Conservation (phyloP, 176 grass and related monocot species). For the Aegilops umbellulata region DNA sequence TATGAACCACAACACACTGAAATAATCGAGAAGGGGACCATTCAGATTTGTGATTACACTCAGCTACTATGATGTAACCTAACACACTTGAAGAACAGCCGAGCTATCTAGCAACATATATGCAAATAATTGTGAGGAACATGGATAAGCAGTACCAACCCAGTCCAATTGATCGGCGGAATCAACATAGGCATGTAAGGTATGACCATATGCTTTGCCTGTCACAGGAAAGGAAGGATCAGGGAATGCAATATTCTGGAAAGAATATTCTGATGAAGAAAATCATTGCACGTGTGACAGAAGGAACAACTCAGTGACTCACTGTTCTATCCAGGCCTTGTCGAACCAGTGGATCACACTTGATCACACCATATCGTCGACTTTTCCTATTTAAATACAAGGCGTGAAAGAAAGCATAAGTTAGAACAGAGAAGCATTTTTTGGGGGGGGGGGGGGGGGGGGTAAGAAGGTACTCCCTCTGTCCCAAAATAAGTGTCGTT, state of each 20-base stretch:
- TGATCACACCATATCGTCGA: constrained; percentile 86
- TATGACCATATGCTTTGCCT: constrained; percentile 95
- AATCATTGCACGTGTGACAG: constrained; percentile 20
- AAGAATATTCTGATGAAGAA: constrained; percentile 27
- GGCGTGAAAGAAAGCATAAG: constrained; percentile 22
- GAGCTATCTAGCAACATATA: not conserved
- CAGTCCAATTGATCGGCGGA: constrained; percentile 77
- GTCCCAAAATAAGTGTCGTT: too few species aligned
- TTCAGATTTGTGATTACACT: not conserved
- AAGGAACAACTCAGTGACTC: constrained; percentile 58
- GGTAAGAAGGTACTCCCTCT: not conserved
- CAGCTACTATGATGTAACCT: not conserved
- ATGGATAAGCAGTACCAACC: constrained; percentile 52
- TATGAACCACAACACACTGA: constrained; percentile 1
- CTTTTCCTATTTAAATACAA: constrained; percentile 58
- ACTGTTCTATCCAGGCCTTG: constrained; percentile 96
- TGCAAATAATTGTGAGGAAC: not conserved
- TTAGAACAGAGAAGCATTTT: constrained; percentile 23
- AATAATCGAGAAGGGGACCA: not conserved
- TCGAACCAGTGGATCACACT: constrained; percentile 84
- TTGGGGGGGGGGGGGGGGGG: not conserved
- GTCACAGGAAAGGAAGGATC: constrained; percentile 40
- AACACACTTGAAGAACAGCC: not conserved
- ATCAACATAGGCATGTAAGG: constrained; percentile 99
- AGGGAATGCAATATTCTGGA: constrained; percentile 19